Conservation (phyloP, 805 yeast species). For the Candida succiphila region DNA sequence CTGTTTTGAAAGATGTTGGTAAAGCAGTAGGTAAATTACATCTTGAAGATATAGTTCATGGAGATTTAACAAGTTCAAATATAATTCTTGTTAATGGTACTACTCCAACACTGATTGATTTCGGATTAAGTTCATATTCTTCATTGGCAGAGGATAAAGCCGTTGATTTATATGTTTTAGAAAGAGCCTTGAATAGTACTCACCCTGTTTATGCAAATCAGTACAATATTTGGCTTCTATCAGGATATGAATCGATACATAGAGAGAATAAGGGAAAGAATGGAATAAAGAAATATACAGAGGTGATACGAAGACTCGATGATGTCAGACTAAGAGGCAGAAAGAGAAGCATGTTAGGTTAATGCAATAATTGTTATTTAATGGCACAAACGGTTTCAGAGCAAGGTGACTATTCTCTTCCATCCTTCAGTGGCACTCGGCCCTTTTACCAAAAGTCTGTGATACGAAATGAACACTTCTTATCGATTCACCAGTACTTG, state of each 20-base stretch:
- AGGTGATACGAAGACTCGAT: conserved; percentile 55
- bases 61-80: conserved; percentile 90
- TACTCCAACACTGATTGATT: conserved; percentile 68
- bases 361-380: too few species aligned
- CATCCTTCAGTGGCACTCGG: too few species aligned
- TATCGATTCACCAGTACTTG: too few species aligned
- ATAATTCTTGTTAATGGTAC: conserved; percentile 36
- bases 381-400: too few species aligned
- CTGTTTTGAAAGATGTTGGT: conserved; percentile 49
- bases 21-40: conserved; percentile 62
- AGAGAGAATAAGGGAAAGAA: conserved; percentile 19
- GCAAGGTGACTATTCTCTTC: too few species aligned
- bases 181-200: conserved; percentile 83
- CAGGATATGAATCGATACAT: conserved; percentile 49
- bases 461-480: too few species aligned
- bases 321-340: conserved; percentile 89
- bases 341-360: conserved; percentile 91
- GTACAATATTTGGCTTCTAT: conserved; percentile 62
- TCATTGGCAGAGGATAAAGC: conserved; percentile 84
- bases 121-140: conserved; percentile 79
- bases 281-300: conserved; percentile 34
- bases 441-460: too few species aligned
- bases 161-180: conserved; percentile 91
- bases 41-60: conserved; percentile 73
- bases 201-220: conserved; percentile 64